phyloP scores from a whole-genome alignment of 495 filamentous ascomycete species.

The Podospora pseudoanserina region DNA sequence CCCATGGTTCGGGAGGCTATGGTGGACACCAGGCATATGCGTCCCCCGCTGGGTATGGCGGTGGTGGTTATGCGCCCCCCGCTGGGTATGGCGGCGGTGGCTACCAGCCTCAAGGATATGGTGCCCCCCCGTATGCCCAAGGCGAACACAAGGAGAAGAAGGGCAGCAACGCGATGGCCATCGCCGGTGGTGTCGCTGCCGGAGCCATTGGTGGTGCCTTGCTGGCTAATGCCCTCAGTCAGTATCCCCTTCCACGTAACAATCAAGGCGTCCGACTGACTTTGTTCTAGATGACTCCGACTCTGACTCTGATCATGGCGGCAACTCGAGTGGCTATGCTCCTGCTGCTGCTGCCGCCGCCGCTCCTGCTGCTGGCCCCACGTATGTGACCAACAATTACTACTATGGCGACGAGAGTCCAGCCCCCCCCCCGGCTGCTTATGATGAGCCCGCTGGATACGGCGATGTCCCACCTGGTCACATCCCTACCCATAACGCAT shows the following conservation, averaged over 20 bases:
- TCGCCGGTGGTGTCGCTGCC: conserved; percentile 53
- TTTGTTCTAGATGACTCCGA: conserved; percentile 26
- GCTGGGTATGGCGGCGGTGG: background rate
- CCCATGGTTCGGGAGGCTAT: conserved; percentile 4
- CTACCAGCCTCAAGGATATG: conserved; percentile 15
- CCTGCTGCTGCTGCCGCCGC: conserved; percentile 7
- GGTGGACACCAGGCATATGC: conserved; percentile 1
- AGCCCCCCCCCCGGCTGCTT: conserved; percentile 22
- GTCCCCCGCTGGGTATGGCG: conserved; percentile 5
- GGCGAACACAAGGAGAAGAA: conserved; percentile 44
- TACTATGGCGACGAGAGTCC: conserved; percentile 22
- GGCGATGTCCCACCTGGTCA: conserved; percentile 18
- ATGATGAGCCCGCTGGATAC: conserved; percentile 13
- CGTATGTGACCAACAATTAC: conserved; percentile 29
- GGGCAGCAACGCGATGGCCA: conserved; percentile 38
- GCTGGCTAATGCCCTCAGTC: conserved; percentile 53
- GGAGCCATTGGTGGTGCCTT: conserved; percentile 56
- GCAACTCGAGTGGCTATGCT: conserved; percentile 9
- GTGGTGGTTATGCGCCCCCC: conserved; percentile 5
- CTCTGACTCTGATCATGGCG: conserved; percentile 23
- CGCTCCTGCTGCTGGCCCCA: conserved; percentile 11
- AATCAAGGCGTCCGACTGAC: conserved; percentile 15
- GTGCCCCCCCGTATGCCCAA: conserved; percentile 24
- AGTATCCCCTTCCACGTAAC: conserved; percentile 17
- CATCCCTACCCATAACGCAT: conserved; percentile 26